Conservation (phyloP, 2,329 filamentous ascomycete genomes). For the Calonectria naviculata region DNA sequence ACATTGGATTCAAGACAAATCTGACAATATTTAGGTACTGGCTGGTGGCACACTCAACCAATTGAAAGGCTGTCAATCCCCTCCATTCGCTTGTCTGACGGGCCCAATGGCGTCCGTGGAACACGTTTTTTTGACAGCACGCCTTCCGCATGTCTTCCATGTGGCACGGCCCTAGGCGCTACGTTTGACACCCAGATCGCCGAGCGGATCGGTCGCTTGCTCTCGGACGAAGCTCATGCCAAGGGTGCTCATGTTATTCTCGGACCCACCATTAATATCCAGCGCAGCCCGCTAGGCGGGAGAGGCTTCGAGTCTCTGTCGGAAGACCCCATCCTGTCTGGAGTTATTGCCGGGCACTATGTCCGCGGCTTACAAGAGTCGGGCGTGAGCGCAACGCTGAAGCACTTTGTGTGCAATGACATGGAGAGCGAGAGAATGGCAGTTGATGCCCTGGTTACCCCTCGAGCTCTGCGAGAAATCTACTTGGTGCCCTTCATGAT, state of each 20-base stretch:
- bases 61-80: conserved; percentile 29
- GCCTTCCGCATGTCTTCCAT: conserved; percentile 33
- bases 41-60: conserved; percentile 31
- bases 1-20: background rate
- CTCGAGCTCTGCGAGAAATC: conserved; percentile 26
- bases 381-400: conserved; percentile 13
- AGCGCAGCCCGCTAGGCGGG: conserved; percentile 55
- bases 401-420: conserved; percentile 28
- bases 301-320: conserved; percentile 56
- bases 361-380: conserved; percentile 43
- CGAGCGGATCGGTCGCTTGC: conserved; percentile 22
- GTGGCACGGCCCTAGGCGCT: conserved; percentile 29
- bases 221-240: conserved; percentile 34
- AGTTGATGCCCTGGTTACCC: conserved; percentile 7
- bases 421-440: conserved; percentile 24
- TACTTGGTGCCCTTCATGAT: conserved; percentile 31
- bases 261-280: conserved; percentile 67
- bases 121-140: conserved; percentile 37
- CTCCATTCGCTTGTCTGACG: conserved; percentile 28
- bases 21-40: conserved; percentile 16
- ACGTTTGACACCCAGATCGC: conserved; percentile 26
- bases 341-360: conserved; percentile 51
- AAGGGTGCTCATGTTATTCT: conserved; percentile 80
- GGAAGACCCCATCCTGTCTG: conserved; percentile 56
- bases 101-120: conserved; percentile 34